These are phyloP conservation scores for Torulaspora maleeae DNA, from an alignment of 805 yeast species.

Conservation along the genomic window DNA sequence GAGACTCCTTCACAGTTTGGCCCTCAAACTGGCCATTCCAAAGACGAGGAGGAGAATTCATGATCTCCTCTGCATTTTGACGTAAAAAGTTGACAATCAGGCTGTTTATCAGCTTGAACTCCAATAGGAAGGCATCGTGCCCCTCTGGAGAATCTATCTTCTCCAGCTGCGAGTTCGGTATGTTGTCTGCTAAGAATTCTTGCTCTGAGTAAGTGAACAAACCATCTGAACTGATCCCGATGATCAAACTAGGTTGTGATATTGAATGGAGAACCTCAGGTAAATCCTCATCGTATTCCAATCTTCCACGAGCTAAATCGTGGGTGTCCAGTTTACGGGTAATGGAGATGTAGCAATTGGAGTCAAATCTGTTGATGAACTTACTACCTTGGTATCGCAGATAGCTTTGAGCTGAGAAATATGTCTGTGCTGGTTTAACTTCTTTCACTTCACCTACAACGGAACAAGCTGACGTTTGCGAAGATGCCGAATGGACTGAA, in stretches of 20 bases:
- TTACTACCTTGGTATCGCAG: conserved; percentile 91
- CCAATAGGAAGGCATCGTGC: conserved; percentile 92
- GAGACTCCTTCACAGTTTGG: conserved; percentile 49
- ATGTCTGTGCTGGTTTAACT: conserved; percentile 44
- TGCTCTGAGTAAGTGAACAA: conserved; percentile 90
- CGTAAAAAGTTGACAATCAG: conserved; percentile 63
- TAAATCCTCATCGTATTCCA: conserved; percentile 36
- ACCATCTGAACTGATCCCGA: conserved; percentile 91
- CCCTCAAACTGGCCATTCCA: conserved; percentile 44
- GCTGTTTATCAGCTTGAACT: conserved; percentile 75
- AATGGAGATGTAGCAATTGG: conserved; percentile 92
- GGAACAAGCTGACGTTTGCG: conserved; percentile 24
- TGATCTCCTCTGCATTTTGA: conserved; percentile 53
- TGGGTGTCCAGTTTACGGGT: conserved; percentile 93
- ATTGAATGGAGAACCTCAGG: conserved; percentile 53
- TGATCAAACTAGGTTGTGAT: conserved; percentile 70
- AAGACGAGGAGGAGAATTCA: conserved; percentile 39
- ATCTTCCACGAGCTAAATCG: conserved; percentile 78
- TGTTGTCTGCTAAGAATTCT: conserved; percentile 67
- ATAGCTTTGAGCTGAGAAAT: conserved; percentile 93
- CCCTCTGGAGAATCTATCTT: conserved; percentile 90
- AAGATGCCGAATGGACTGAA: conserved; percentile 30
- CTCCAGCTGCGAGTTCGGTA: conserved; percentile 64
- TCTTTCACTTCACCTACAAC: conserved; percentile 23
- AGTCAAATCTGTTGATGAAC: conserved; percentile 85